Evolutionary conservation across 2,329 filamentous ascomycete genomes (phyloP).

Genomic region (Ophiostoma pallidulum): DNA sequence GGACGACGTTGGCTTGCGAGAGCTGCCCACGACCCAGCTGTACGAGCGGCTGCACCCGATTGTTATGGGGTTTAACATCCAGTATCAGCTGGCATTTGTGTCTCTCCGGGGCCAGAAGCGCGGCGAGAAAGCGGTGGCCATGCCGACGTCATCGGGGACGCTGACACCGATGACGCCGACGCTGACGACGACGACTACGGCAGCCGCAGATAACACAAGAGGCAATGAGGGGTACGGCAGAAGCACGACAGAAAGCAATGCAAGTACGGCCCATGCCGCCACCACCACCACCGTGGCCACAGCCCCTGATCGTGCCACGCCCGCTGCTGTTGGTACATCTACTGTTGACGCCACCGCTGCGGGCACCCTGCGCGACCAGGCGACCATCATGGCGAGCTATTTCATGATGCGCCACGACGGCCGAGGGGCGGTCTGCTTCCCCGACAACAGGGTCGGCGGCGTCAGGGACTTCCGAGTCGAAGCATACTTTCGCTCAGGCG

Average conservation of each 20-base stretch:
- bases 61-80: slow-evolving; percentile 33
- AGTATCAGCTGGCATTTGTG: slow-evolving; percentile 28
- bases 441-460: slow-evolving; percentile 3
- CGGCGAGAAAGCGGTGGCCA: not conserved
- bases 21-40: slow-evolving; percentile 34
- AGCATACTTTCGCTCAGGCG: no score
- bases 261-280: no score
- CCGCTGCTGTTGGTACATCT: no score
- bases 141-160: not conserved
- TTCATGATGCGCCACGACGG: no score
- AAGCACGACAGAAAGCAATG: no score
- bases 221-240: no score
- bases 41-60: slow-evolving; percentile 40
- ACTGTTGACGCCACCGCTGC: no score
- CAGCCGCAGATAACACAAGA: not conserved
- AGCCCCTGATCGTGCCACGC: no score
- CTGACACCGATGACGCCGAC: not conserved
- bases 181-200: not conserved
- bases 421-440: no score
- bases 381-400: slow-evolving; percentile 16
- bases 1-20: slow-evolving; percentile 33
- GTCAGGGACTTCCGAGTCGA: no score
- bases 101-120: slow-evolving; percentile 12
- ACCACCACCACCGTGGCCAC: no score
- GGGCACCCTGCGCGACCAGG: no score